A percentile compares a stretch with the other conserved stretches of the same genome.
Evolutionary conservation across 2,329 filamentous ascomycete genomes (phyloP).

Genomic region (Penicillium sp.): DNA sequence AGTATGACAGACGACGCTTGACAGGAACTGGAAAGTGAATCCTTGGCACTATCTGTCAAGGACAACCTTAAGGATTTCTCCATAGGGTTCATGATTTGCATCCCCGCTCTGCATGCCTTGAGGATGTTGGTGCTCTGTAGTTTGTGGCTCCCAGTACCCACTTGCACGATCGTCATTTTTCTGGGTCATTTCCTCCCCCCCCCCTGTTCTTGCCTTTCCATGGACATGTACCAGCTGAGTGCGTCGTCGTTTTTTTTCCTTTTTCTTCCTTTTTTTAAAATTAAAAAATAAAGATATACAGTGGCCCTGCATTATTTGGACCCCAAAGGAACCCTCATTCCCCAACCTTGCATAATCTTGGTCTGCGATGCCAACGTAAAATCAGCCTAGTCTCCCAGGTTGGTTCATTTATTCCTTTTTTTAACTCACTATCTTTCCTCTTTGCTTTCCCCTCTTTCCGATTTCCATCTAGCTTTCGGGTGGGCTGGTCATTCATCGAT

Average conservation of each 20-base stretch:
- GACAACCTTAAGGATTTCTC: constrained; percentile 19
- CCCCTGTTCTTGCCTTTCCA: constrained; percentile 29
- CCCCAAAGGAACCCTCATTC: constrained; percentile 19
- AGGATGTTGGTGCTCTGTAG: constrained; percentile 15
- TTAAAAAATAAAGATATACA: constrained; percentile 17
- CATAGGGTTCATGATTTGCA: constrained; percentile 18
- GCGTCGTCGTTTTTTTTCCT: constrained; percentile 4
- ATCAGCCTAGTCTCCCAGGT: constrained; percentile 20
- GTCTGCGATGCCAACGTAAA: constrained; percentile 25
- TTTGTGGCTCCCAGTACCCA: constrained; percentile 24
- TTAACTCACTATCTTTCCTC: neutral
- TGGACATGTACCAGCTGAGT: constrained; percentile 24
- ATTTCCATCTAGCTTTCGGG: neutral
- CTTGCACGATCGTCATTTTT: constrained; percentile 29
- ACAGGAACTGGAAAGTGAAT: constrained; percentile 17
- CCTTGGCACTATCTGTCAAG: constrained; percentile 25
- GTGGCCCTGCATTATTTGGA: constrained; percentile 23
- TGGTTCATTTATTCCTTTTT: constrained; percentile 8
- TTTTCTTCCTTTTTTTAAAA: no score
- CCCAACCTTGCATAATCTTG: constrained; percentile 27
- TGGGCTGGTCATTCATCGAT: neutral
- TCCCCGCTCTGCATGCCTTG: constrained; percentile 21
- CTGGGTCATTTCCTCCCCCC: constrained; percentile 18
- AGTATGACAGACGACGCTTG: constrained; percentile 15
- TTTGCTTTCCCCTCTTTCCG: neutral